Conservation (phyloP, 106 monocot genomes). For the Hemerocallis citrina region DNA sequence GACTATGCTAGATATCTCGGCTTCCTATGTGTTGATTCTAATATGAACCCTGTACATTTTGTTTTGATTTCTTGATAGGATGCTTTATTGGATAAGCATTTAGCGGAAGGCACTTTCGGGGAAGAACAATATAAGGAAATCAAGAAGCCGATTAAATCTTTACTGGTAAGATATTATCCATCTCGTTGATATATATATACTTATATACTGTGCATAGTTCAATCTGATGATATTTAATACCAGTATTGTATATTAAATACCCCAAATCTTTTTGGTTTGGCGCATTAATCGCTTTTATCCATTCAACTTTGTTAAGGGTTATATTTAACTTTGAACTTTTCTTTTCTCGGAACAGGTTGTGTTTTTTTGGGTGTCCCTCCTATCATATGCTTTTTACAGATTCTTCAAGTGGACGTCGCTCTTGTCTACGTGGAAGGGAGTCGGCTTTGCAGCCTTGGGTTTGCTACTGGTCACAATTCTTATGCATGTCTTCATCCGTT, state of each 20-base stretch:
- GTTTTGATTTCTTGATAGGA: conserved; percentile 40
- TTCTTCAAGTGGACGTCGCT: conserved; percentile 77
- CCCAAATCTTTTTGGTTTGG: neutral
- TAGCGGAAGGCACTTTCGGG: conserved; percentile 60
- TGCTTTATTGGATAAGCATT: conserved; percentile 73
- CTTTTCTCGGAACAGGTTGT: conserved; percentile 54
- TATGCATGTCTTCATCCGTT: conserved; percentile 79
- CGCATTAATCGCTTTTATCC: too few relatives aligned
- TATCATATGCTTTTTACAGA: conserved; percentile 41
- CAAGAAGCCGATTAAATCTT: conserved; percentile 71
- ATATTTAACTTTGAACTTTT: neutral
- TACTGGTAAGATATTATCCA: conserved; percentile 50
- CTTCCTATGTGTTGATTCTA: neutral
- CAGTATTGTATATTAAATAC: neutral
- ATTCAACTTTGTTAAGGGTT: neutral
- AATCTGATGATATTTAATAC: neutral
- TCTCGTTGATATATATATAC: neutral
- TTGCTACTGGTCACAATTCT: conserved; percentile 48
- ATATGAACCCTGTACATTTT: neutral
- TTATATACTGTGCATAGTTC: neutral
- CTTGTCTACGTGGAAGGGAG: conserved; percentile 85
- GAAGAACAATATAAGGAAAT: conserved; percentile 48
- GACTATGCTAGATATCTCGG: neutral
- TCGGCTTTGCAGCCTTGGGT: conserved; percentile 32
- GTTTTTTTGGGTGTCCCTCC: conserved; percentile 49